These are phyloP conservation scores for Leptomonas seymouri DNA, from an alignment of 208 protist species.

Conservation along the genomic window DNA sequence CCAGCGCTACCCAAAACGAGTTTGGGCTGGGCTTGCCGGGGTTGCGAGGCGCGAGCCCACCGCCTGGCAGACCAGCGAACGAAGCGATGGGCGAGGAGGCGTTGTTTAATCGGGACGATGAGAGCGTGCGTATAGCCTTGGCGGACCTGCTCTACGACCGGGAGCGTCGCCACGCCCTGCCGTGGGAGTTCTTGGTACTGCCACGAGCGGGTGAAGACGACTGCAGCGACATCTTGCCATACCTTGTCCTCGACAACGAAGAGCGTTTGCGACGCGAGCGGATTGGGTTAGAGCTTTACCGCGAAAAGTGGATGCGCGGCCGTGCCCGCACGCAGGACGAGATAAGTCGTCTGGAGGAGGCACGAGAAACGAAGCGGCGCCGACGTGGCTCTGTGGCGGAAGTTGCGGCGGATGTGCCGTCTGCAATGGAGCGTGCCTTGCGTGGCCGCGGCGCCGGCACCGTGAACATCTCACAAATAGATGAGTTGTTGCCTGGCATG, in stretches of 20 bases:
- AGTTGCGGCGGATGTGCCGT: constrained; percentile 43
- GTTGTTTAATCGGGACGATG: constrained; percentile 24
- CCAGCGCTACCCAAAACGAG: constrained; percentile 34
- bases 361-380: constrained; percentile 48
- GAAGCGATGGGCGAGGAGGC: not conserved
- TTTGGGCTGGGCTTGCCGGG: not conserved
- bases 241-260: constrained; percentile 87
- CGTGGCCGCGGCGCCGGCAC: constrained; percentile 58
- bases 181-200: constrained; percentile 88
- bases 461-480: constrained; percentile 77
- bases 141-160: constrained; percentile 65
- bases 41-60: constrained; percentile 18
- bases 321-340: constrained; percentile 72
- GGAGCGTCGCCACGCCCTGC: constrained; percentile 73
- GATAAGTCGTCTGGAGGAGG: constrained; percentile 61
- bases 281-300: constrained; percentile 70
- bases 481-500: constrained; percentile 80
- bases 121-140: constrained; percentile 35
- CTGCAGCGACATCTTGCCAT: constrained; percentile 62
- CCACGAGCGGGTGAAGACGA: constrained; percentile 56
- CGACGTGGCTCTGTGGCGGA: constrained; percentile 49
- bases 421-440: constrained; percentile 72
- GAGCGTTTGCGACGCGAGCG: constrained; percentile 77
- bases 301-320: constrained; percentile 70
- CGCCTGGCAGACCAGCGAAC: constrained; percentile 14